A percentile compares a stretch with the other conserved stretches of the same genome.
These are phyloP conservation scores for Pulveroboletus ravenelii DNA, from an alignment of 768 basidiomycete species.

Conservation along the genomic window DNA sequence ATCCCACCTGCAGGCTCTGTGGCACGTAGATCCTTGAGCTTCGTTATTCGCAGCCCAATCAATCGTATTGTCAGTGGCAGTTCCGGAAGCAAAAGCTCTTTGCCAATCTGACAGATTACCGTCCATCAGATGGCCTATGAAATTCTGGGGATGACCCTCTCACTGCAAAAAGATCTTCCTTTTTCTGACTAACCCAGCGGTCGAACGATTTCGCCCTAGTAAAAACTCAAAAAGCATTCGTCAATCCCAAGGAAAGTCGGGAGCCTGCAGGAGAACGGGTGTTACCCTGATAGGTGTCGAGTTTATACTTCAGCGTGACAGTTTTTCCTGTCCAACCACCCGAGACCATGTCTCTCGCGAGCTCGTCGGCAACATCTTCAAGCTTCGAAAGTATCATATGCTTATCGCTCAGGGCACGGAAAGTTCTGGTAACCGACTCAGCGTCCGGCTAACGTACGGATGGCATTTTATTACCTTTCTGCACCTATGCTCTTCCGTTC, in stretches of 20 bases:
- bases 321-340: constrained; percentile 84
- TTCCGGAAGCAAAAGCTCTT: constrained; percentile 76
- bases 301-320: constrained; percentile 89
- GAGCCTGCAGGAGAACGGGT: not conserved
- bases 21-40: constrained; percentile 75
- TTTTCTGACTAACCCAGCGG: constrained; percentile 67
- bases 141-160: constrained; percentile 19
- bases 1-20: constrained; percentile 51
- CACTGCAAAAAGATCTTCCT: constrained; percentile 75
- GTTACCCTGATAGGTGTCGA: constrained; percentile 80
- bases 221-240: constrained; percentile 44
- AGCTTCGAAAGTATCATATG: constrained; percentile 71
- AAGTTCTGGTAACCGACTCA: constrained; percentile 53
- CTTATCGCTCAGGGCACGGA: constrained; percentile 60
- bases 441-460: not conserved
- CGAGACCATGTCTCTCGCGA: constrained; percentile 75
- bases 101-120: constrained; percentile 55
- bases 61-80: constrained; percentile 75
- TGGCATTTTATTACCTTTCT: constrained; percentile 54
- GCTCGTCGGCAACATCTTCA: constrained; percentile 73
- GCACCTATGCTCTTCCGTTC: constrained; percentile 91
- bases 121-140: constrained; percentile 1
- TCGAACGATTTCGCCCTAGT: constrained; percentile 80
- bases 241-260: constrained; percentile 4
- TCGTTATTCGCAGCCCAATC: constrained; percentile 85